A percentile compares a stretch with the other conserved stretches of the same genome.
Conservation (phyloP, 805 yeast species). For the Metschnikowia drakensbergensis region DNA sequence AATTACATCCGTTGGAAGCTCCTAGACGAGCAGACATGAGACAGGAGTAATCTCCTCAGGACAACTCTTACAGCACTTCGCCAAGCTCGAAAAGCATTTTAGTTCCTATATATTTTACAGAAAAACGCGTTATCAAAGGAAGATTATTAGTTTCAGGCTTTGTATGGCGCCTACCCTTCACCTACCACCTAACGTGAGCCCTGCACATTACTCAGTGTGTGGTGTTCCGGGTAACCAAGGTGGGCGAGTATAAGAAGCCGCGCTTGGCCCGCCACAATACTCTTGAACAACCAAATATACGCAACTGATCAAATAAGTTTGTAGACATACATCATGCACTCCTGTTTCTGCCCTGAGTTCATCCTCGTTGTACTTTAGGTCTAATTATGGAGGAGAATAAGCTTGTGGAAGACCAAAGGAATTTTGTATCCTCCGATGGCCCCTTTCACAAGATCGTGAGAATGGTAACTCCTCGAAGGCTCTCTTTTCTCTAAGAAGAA, state of each 20-base stretch:
- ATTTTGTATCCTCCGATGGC: conserved; percentile 17
- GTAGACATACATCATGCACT: conserved; percentile 9
- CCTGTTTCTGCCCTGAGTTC: conserved; percentile 24
- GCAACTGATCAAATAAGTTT: neutral
- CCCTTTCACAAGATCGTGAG: conserved; percentile 20
- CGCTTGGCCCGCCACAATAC: neutral
- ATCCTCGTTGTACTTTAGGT: conserved; percentile 18
- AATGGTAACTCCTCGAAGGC: conserved; percentile 14
- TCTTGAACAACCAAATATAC: neutral
- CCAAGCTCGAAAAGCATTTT: neutral
- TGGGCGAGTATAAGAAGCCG: conserved; percentile 5
- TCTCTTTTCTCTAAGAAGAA: neutral
- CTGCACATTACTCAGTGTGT: neutral
- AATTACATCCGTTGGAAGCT: conserved; percentile 85
- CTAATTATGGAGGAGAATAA: conserved; percentile 21
- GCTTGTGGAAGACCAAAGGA: conserved; percentile 16
- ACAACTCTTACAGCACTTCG: neutral
- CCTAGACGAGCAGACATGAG: conserved; percentile 89
- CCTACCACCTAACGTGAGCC: neutral
- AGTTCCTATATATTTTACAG: conserved; percentile 1
- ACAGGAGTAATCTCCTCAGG: conserved; percentile 51
- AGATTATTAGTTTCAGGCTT: neutral
- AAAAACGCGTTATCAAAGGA: neutral
- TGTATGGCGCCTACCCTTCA: neutral
- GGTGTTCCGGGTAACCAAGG: conserved; percentile 9